Conservation (phyloP, 805 yeast genomes). For the Starmerella riodocensis region DNA sequence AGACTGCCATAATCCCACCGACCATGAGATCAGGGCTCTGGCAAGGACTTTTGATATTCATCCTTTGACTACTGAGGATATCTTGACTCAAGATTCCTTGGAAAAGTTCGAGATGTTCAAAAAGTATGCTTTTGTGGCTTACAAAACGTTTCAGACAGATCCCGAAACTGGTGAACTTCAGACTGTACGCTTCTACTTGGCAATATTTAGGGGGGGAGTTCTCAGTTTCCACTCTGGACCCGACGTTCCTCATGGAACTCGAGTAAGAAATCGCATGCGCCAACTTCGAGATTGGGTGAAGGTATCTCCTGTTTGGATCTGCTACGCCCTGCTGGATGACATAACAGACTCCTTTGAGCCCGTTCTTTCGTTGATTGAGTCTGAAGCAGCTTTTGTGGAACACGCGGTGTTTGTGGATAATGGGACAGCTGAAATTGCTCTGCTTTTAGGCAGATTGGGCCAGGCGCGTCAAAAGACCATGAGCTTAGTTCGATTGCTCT, state of each 20-base stretch:
- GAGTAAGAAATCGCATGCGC: constrained; percentile 48
- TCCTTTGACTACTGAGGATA: constrained; percentile 96
- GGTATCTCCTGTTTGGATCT: constrained; percentile 50
- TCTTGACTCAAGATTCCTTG: constrained; percentile 88
- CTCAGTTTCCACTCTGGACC: constrained; percentile 47
- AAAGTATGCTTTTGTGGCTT: constrained; percentile 84
- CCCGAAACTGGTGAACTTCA: constrained; percentile 33
- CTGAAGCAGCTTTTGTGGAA: constrained; percentile 52
- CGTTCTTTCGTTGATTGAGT: constrained; percentile 41
- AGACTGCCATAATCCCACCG: constrained; percentile 87
- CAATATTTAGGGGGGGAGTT: constrained; percentile 47
- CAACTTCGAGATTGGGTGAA: constrained; percentile 48
- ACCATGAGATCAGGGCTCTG: constrained; percentile 78
- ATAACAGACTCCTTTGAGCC: constrained; percentile 55
- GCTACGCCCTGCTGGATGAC: constrained; percentile 52
- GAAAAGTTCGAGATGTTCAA: constrained; percentile 90
- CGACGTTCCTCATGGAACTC: constrained; percentile 35
- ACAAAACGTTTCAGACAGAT: constrained; percentile 62
- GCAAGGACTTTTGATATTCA: constrained; percentile 93
- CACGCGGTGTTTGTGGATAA: constrained; percentile 67
- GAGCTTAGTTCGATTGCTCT: constrained; percentile 75
- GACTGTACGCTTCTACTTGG: constrained; percentile 34
- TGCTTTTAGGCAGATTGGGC: constrained; percentile 69
- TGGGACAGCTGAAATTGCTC: constrained; percentile 32
- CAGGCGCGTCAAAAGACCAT: constrained; percentile 81